Evolutionary conservation across 2,329 filamentous ascomycete species (phyloP).

Genomic region (Alternaria sp.): DNA sequence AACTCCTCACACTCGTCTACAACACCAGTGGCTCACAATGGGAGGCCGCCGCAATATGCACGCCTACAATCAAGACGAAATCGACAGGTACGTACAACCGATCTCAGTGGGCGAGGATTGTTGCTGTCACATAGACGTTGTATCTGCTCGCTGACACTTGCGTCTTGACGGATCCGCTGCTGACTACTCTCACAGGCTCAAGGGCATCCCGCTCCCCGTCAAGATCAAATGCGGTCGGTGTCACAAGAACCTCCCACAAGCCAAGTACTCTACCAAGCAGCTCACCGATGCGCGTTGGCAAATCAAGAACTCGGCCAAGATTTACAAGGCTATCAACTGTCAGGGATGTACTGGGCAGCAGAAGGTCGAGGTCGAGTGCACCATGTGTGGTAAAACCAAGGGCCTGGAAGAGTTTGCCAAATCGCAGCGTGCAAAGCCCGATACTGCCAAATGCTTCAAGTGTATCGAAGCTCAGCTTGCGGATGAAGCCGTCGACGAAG

Average conservation of each 20-base stretch:
- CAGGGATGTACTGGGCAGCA: slow-evolving; percentile 55
- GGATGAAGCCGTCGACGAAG: slow-evolving; percentile 35
- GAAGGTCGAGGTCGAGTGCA: slow-evolving; percentile 59
- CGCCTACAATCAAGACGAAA: slow-evolving; percentile 24
- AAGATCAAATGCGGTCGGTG: slow-evolving; percentile 59
- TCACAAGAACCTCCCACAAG: slow-evolving; percentile 50
- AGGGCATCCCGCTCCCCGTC: slow-evolving; percentile 29
- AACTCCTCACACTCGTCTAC: background rate
- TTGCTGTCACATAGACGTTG: too few relatives aligned
- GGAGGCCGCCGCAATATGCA: slow-evolving; percentile 8
- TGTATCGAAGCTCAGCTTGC: slow-evolving; percentile 42
- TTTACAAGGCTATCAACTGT: slow-evolving; percentile 52
- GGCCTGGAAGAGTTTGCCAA: slow-evolving; percentile 61
- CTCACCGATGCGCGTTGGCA: slow-evolving; percentile 45
- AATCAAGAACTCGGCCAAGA: slow-evolving; percentile 20
- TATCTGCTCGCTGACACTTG: background rate
- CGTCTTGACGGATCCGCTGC: background rate
- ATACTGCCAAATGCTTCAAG: slow-evolving; percentile 49
- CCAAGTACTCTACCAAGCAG: slow-evolving; percentile 60
- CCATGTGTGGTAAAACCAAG: slow-evolving; percentile 58
- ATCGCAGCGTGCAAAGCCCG: slow-evolving; percentile 56
- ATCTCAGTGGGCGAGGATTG: too few relatives aligned
- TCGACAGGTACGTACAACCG: slow-evolving; percentile 13
- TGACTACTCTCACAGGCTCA: slow-evolving; percentile 22
- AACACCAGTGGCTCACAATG: slow-evolving; percentile 6